These are phyloP conservation scores for Cucurbita moschata DNA, from an alignment of 306 rosid species.

Conservation along the genomic window DNA sequence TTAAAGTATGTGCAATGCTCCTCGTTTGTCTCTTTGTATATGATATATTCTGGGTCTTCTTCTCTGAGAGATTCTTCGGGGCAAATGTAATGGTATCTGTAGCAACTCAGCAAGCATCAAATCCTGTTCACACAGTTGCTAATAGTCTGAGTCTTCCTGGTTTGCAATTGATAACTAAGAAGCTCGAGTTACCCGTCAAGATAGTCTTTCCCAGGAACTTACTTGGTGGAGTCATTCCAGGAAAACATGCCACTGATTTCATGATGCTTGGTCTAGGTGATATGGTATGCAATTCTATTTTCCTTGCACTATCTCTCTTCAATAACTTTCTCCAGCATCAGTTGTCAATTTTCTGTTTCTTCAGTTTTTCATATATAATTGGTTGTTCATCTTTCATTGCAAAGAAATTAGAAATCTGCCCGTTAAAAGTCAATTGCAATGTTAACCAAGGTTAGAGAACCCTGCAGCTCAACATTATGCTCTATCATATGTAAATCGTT, in stretches of 20 bases:
- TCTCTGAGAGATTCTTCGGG: conserved; percentile 93
- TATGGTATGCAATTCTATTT: conserved; percentile 48
- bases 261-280: conserved; percentile 99
- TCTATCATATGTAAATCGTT: not conserved
- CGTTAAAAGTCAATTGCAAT: not conserved
- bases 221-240: conserved; percentile 64
- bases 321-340: not conserved
- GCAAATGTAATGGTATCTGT: conserved; percentile 98
- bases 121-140: conserved; percentile 95
- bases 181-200: conserved; percentile 95
- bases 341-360: not conserved
- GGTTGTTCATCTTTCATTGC: not conserved
- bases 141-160: conserved; percentile 95
- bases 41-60: conserved; percentile 98
- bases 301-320: not conserved
- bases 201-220: conserved; percentile 90
- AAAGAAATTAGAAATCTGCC: not conserved
- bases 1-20: conserved; percentile 91
- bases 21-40: conserved; percentile 74
- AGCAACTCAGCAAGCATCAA: conserved; percentile 90
- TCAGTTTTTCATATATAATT: not conserved
- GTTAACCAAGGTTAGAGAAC: not conserved
- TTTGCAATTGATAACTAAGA: conserved; percentile 77
- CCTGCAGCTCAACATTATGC: not conserved
- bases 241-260: conserved; percentile 61